Percentiles rank a stretch among this genome's conserved stretches.
These are phyloP conservation scores for Calocera viscosa DNA, from an alignment of 768 basidiomycete species.

Conservation along the genomic window DNA sequence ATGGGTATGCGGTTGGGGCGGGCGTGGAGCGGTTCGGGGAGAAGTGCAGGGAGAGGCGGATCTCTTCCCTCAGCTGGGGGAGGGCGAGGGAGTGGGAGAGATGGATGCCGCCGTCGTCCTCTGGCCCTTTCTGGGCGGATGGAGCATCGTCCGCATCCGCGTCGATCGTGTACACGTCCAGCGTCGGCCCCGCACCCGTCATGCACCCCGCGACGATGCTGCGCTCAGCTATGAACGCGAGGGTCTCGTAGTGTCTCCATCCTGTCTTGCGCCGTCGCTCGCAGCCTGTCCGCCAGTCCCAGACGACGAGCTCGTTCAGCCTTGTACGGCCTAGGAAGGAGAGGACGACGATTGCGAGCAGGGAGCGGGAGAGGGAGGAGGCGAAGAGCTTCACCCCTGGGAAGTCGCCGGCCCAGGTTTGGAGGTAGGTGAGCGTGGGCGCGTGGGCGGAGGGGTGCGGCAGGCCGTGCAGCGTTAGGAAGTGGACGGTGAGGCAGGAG, in stretches of 20 bases:
- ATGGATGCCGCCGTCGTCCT: neutral
- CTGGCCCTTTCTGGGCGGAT: neutral
- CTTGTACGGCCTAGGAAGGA: neutral
- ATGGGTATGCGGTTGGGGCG: neutral
- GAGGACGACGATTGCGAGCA: neutral
- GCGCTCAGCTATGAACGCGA: neutral
- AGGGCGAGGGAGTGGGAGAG: neutral
- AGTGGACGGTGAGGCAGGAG: neutral
- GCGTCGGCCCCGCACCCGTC: neutral
- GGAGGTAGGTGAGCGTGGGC: neutral
- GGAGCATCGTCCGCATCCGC: too few relatives aligned
- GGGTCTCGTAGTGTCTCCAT: neutral
- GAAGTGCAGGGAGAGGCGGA: neutral
- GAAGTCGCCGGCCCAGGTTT: conserved; percentile 1
- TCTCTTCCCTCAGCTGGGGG: neutral
- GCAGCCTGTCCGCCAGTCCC: neutral
- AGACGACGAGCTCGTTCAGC: neutral
- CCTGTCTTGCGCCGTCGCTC: neutral
- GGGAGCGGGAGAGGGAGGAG: neutral
- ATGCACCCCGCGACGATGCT: neutral
- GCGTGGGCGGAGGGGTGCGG: neutral
- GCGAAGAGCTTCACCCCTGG: conserved; percentile 4
- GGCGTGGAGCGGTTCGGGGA: neutral
- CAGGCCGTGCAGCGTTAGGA: neutral
- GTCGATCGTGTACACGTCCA: neutral